Conservation (phyloP, 2,329 filamentous ascomycete species). For the Didymella keratinophila region DNA sequence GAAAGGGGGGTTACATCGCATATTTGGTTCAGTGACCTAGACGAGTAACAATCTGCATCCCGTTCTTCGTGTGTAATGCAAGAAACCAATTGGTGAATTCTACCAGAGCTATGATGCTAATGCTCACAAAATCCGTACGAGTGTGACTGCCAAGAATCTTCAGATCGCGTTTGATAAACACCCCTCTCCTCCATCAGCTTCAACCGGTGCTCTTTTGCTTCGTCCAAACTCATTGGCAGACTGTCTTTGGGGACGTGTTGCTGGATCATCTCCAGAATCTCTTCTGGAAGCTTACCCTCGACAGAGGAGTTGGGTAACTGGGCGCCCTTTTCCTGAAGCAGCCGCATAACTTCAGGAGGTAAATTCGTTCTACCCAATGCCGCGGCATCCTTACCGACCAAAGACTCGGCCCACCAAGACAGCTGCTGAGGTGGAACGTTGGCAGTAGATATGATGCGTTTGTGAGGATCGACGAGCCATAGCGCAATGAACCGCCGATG, state of each 20-base stretch:
- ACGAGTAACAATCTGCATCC: too few relatives aligned
- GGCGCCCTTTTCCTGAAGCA: conserved; percentile 21
- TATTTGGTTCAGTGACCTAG: too few relatives aligned
- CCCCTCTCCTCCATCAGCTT: conserved; percentile 15
- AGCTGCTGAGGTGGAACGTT: not conserved
- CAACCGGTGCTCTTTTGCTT: conserved; percentile 26
- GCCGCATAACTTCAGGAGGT: conserved; percentile 25
- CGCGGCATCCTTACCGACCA: too few relatives aligned
- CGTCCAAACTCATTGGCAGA: conserved; percentile 29
- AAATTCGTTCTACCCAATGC: conserved; percentile 12
- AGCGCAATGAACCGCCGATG: not conserved
- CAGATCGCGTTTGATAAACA: not conserved
- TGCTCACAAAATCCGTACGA: conserved; percentile 7
- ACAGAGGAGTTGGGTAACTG: not conserved
- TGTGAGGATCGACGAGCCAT: not conserved
- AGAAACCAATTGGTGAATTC: too few relatives aligned
- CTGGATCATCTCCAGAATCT: conserved; percentile 28
- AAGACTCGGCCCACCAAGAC: not conserved
- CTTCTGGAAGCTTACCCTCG: conserved; percentile 19
- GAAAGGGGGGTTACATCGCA: too few relatives aligned
- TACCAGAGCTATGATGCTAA: too few relatives aligned
- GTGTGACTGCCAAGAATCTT: not conserved
- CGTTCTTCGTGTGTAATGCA: too few relatives aligned
- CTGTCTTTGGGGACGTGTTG: conserved; percentile 13
- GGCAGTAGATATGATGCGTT: not conserved